Evolutionary conservation across 1,284 basidiomycete genomes (phyloP).

Genomic region (Moesziomyces parantarcticus): DNA sequence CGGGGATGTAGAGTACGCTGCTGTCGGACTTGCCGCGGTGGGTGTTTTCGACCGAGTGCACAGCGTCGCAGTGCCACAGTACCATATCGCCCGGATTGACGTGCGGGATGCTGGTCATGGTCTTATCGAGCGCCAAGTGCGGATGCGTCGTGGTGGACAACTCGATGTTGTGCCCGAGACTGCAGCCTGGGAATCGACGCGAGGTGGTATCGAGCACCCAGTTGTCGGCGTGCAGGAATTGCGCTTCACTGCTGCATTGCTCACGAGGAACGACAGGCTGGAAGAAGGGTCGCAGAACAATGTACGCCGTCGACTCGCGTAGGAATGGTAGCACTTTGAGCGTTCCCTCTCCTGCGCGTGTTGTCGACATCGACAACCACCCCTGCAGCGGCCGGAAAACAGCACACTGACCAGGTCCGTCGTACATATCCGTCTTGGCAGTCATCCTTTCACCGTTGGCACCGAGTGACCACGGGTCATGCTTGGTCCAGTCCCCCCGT

Average conservation of each 20-base stretch:
- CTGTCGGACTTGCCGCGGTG: constrained; percentile 77
- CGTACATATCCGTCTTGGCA: constrained; percentile 55
- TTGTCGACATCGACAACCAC: constrained; percentile 74
- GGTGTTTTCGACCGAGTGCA: constrained; percentile 78
- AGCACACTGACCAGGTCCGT: constrained; percentile 73
- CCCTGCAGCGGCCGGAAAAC: constrained; percentile 83
- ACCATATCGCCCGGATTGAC: constrained; percentile 80
- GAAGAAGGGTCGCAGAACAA: constrained; percentile 82
- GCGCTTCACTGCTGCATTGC: neutral
- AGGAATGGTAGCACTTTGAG: constrained; percentile 81
- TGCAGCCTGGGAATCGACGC: constrained; percentile 73
- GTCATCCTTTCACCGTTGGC: constrained; percentile 35
- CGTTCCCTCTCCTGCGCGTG: constrained; percentile 78
- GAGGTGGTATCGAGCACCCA: constrained; percentile 73
- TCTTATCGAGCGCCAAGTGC: constrained; percentile 75
- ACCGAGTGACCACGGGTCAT: constrained; percentile 71
- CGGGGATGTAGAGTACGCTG: constrained; percentile 82
- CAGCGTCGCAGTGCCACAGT: constrained; percentile 82
- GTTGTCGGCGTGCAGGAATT: constrained; percentile 37
- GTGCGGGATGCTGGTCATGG: constrained; percentile 76
- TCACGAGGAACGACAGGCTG: constrained; percentile 62
- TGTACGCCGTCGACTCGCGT: constrained; percentile 78
- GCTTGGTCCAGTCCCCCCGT: constrained; percentile 63
- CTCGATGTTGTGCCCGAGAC: constrained; percentile 76
- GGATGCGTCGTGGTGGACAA: constrained; percentile 76